Base-by-base conservation (phyloP, 2,329 filamentous ascomycete species). In the Claviceps maximensis region DNA sequence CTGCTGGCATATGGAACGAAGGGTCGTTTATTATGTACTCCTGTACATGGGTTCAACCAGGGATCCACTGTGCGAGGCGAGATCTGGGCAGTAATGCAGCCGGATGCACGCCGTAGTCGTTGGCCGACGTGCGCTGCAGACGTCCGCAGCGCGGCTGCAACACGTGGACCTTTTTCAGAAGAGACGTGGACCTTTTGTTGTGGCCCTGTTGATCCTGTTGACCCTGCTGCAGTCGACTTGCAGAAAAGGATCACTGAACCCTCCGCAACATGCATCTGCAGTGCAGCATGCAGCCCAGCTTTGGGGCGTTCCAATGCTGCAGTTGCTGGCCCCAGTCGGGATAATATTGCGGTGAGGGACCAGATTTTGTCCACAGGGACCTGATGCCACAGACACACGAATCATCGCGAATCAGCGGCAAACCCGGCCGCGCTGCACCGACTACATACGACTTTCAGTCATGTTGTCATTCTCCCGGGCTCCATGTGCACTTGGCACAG, bases 11-110 rank as follows among this genome's bases (percentile, higher is more conserved):
- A 45, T 27, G 42, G 42, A 52, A 23, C 9, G 33, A 47, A 47
- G 42, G 38, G 41, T 36, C 23, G 40, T 21, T 36, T 54, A 50
- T 27, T 29, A 53, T 44, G 41, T 36, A 31, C 23, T n/a, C 25
- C 29, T 21, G 25, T 44, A 54, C 58, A 56, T 54, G 53, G 57
- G 55, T 55, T 55, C 49, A 56, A 59, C 53, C 47, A 57, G 53
- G 54, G 58, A 59, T 58, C 53, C 53, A 53, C 57, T 55, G 56
- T 55, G n/a, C 59, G 58, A 59, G 55, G 55, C 36, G 23, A 48
- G 48, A 52, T 51, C 50, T 52, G 56, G 50, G 54, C 48, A 58
- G 54, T 36, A 45, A 55, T 54, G 52, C 49, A 47, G 52, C 52
- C 38, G 17, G 23, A 41, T 42, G 49, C 25, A 49, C 47, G 31